Evolutionary conservation across 306 rosid species (phyloP).

Genomic region (Vachellia pachyceras): DNA sequence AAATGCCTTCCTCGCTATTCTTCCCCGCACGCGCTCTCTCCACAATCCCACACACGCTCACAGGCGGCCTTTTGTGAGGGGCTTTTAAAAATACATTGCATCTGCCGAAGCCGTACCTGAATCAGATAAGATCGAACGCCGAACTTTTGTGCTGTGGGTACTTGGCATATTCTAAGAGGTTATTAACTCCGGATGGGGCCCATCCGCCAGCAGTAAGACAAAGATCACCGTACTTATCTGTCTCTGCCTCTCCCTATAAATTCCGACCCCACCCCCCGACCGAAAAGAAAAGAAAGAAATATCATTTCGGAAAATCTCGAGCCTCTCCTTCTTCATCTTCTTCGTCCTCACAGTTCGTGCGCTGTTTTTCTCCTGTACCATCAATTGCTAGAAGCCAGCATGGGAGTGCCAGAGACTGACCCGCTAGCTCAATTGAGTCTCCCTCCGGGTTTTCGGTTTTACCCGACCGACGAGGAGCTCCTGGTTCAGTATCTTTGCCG

Average conservation of each 20-base stretch:
- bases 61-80: conserved; percentile 23
- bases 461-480: conserved; percentile 90
- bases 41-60: too few species aligned
- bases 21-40: too few species aligned
- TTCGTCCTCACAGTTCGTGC: neutral
- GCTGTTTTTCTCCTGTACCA: neutral
- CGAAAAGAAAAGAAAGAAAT: neutral
- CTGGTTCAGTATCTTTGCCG: conserved; percentile 82
- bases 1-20: too few species aligned
- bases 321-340: neutral
- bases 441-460: conserved; percentile 95
- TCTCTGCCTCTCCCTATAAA: conserved; percentile 33
- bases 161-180: conserved; percentile 51
- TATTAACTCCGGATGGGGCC: conserved; percentile 46
- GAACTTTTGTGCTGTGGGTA: conserved; percentile 24
- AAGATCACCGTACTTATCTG: conserved; percentile 54
- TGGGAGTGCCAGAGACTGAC: conserved; percentile 70
- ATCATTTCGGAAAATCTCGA: conserved; percentile 2
- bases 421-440: conserved; percentile 71
- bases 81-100: conserved; percentile 50
- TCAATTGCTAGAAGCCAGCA: conserved; percentile 10
- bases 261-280: conserved; percentile 26
- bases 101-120: conserved; percentile 19
- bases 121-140: conserved; percentile 72
- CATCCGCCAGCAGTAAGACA: conserved; percentile 37